phyloP scores from a whole-genome alignment of 148 eudicot species.

The Dianthus caryophyllus region DNA sequence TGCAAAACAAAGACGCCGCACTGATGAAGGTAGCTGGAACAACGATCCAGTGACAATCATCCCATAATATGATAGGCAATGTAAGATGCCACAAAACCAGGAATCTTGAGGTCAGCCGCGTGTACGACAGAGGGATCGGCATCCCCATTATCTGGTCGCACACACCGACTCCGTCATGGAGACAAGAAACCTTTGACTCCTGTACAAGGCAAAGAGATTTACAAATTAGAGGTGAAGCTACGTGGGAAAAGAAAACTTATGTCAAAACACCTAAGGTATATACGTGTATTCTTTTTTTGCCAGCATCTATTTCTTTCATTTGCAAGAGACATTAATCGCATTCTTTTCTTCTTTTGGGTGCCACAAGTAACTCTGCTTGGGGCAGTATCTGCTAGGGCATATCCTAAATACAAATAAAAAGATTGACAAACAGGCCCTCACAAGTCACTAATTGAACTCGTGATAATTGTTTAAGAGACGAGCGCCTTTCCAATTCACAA shows the following conservation, averaged over 20 bases:
- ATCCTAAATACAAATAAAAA: too few species aligned
- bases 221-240: background rate
- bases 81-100: constrained; percentile 96
- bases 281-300: background rate
- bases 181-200: constrained; percentile 78
- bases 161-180: constrained; percentile 88
- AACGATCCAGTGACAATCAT: constrained; percentile 97
- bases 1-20: constrained; percentile 93
- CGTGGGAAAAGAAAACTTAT: background rate
- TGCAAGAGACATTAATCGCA: too few species aligned
- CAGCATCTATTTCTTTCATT: too few species aligned
- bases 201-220: constrained; percentile 27
- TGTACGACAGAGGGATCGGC: constrained; percentile 96
- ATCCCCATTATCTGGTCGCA: constrained; percentile 74
- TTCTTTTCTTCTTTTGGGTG: too few species aligned
- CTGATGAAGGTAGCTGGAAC: constrained; percentile 93
- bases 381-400: too few species aligned
- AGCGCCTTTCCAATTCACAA: too few species aligned
- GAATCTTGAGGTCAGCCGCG: constrained; percentile 91
- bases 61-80: constrained; percentile 92
- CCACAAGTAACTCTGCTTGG: too few species aligned
- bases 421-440: too few species aligned
- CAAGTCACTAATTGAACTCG: too few species aligned
- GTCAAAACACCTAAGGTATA: background rate
- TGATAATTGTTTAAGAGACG: too few species aligned